A percentile compares a stretch with the other conserved stretches of the same genome.
Evolutionary conservation across 805 yeast species (phyloP).

Genomic region (Dipodascus albidus): DNA sequence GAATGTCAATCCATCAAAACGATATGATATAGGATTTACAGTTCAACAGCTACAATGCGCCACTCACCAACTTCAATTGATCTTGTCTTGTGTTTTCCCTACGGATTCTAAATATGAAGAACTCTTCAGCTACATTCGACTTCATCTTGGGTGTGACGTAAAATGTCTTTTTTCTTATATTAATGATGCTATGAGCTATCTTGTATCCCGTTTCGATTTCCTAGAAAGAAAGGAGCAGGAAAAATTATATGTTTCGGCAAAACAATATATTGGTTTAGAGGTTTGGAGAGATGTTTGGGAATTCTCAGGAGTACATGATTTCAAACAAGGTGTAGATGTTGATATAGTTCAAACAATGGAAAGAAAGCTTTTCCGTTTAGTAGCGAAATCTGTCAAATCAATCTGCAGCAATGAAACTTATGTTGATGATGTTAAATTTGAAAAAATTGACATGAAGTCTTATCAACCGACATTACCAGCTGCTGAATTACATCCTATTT

Average conservation of each 20-base stretch:
- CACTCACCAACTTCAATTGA: neutral
- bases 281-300: neutral
- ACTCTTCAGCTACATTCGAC: neutral
- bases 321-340: neutral
- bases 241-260: neutral
- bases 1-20: neutral
- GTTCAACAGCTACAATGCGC: constrained; percentile 1
- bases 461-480: neutral
- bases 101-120: neutral
- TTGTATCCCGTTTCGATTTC: neutral
- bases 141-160: neutral
- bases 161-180: neutral
- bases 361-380: neutral
- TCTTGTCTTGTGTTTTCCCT: neutral
- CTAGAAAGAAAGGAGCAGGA: neutral
- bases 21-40: neutral
- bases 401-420: neutral
- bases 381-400: neutral
- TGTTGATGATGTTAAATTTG: neutral
- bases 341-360: neutral
- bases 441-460: neutral
- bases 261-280: neutral
- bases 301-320: neutral
- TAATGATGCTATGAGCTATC: neutral
- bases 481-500: neutral